Base-by-base conservation (phyloP, 306 rosid species). In the Amphicarpaea edgeworthii region DNA sequence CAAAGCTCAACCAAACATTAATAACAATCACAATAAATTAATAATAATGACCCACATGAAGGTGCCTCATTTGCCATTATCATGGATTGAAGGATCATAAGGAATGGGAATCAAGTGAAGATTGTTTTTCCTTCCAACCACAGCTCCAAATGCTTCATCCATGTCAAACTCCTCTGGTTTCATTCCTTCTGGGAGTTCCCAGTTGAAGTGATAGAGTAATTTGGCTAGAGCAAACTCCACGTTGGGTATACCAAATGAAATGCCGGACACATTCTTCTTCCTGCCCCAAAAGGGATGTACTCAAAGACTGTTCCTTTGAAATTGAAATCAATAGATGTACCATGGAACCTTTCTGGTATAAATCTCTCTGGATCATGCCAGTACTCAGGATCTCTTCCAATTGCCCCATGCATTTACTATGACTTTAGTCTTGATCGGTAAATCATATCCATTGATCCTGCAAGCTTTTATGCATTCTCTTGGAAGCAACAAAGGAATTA, bases 331-430 rank as follows among this genome's bases (percentile, higher is more conserved):
- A 74, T 0, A 37, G 21, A 30, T 20, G 40, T 12, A 0, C 4
- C 74, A 16, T 16, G 6, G 3, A 83, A 83, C 54, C 83, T 79
- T 49, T 83, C 86, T 60, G 86, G 86, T 12, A 68, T 30, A 21
- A 79, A 83, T 0, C 41, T 68, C 38, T 82, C 86, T 15, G 77
- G 32, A 41, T 83, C 80, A 49, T 60, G 16, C 81, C 83, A 83
- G 10, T 73, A 14, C 12, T 38, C 34, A 4, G 78, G 57, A 62
- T 83, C 86, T 74, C 83, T 83, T 62, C 75, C 77, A 14, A 83
- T n/a, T 32, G 81, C 86, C 65, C 65, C 81, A 82, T 24, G 41
- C 79, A 6, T 81, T 76, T 1, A 81, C 20, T 0, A 81, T 41
- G 24, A 81, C 70, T 70, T 81, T 41, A 3, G 85, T 70, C 49